Evolutionary conservation across 2,329 filamentous ascomycete species (phyloP).

Genomic region (Trichophaea hybrida): DNA sequence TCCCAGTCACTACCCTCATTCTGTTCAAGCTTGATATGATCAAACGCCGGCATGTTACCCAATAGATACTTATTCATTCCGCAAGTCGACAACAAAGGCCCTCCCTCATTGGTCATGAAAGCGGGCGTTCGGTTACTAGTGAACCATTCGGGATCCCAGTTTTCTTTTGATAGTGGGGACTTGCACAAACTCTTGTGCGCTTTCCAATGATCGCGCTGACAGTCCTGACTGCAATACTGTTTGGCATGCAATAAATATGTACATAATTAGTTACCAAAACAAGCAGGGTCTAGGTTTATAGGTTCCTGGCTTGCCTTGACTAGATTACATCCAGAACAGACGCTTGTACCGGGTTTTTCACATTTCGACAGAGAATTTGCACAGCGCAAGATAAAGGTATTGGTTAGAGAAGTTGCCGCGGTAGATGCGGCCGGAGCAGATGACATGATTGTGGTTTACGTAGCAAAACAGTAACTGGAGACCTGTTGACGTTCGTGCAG

Average conservation of each 20-base stretch:
- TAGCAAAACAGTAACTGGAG: no score
- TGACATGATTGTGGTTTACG: no score
- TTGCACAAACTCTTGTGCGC: not conserved
- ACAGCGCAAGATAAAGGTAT: no score
- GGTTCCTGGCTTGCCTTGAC: not conserved
- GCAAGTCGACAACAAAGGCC: not conserved
- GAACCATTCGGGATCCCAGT: not conserved
- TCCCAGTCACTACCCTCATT: constrained; percentile 7
- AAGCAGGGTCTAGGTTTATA: not conserved
- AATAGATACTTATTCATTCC: not conserved
- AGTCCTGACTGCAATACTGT: constrained; percentile 8
- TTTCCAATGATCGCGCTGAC: constrained; percentile 5
- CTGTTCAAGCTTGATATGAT: constrained; percentile 1
- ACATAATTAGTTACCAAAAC: not conserved
- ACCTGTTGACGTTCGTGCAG: no score
- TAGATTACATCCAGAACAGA: constrained; percentile 2
- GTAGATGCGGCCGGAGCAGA: no score
- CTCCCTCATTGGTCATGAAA: not conserved
- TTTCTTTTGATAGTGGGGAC: not conserved
- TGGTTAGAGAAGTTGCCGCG: no score
- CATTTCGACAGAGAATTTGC: no score
- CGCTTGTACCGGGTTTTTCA: not conserved
- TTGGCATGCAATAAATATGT: not conserved
- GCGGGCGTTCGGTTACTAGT: not conserved
- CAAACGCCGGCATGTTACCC: constrained; percentile 1